phyloP scores from a whole-genome alignment of 225 moss, liverwort and hornwort genomes.

The Pseudisothecium myosuroides region DNA sequence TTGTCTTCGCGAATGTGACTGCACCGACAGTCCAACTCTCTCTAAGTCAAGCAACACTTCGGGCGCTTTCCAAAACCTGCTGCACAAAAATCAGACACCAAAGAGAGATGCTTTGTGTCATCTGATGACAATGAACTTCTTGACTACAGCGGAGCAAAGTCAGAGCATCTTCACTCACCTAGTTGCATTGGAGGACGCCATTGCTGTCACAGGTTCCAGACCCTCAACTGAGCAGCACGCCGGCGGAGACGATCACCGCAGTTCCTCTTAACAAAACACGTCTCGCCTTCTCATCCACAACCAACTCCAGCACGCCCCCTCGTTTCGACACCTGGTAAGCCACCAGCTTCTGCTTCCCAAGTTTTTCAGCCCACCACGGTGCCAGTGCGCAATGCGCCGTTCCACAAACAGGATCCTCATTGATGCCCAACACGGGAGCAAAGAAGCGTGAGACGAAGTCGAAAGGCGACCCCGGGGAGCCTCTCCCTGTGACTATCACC shows the following conservation, averaged over 20 bases:
- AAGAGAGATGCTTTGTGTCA: neutral
- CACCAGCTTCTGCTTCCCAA: conserved; percentile 20
- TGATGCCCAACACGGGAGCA: conserved; percentile 14
- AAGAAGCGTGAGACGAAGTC: conserved; percentile 47
- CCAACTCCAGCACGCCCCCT: conserved; percentile 24
- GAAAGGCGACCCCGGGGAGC: neutral
- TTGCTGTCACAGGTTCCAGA: neutral
- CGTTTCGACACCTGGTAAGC: conserved; percentile 35
- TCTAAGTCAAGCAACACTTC: neutral
- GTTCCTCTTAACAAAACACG: conserved; percentile 10
- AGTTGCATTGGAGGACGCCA: neutral
- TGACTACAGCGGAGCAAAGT: neutral
- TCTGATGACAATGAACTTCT: neutral
- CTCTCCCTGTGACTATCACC: conserved; percentile 14
- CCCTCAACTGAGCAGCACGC: conserved; percentile 1
- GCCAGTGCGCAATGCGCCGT: conserved; percentile 40
- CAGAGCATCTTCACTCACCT: neutral
- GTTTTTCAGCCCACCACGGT: conserved; percentile 29
- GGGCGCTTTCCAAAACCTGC: neutral
- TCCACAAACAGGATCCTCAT: conserved; percentile 37
- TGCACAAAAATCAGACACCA: neutral
- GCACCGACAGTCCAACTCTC: neutral
- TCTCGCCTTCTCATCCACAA: neutral
- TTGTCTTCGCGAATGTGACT: neutral
- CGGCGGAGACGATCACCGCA: conserved; percentile 7